Conservation (phyloP, 257 asterid genomes). For the Nicotiana knightiana region DNA sequence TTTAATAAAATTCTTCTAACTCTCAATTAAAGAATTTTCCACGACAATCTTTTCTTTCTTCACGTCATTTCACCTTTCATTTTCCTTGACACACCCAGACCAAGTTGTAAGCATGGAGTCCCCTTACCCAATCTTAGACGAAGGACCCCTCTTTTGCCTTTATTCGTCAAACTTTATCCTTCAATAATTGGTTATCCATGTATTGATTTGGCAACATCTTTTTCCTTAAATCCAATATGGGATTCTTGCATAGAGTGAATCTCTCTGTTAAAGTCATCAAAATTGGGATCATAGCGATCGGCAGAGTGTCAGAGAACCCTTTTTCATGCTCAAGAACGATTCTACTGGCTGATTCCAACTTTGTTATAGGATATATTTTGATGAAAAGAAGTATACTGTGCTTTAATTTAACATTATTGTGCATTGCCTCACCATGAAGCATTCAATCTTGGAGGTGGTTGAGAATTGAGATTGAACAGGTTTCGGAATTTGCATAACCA, state of each 20-base stretch:
- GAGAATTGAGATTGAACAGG: not conserved
- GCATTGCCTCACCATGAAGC: not conserved
- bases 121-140: not conserved
- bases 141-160: not conserved
- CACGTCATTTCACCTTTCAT: not conserved
- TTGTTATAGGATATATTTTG: not conserved
- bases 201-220: not conserved
- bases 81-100: not conserved
- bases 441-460: not conserved
- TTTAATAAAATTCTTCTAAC: not conserved
- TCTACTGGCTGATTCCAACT: conserved; percentile 2
- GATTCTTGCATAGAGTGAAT: not conserved
- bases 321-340: not conserved
- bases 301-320: not conserved
- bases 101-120: conserved; percentile 2
- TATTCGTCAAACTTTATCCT: not conserved
- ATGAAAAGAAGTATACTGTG: not conserved
- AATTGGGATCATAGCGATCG: not conserved
- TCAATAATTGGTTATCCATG: not conserved
- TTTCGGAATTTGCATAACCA: not conserved
- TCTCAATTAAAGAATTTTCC: not conserved
- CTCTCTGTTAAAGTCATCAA: not conserved
- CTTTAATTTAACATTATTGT: not conserved
- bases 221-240: not conserved
- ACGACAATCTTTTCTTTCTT: not conserved